Percentiles rank a stretch among this genome's conserved stretches.
Evolutionary conservation across 2,329 filamentous ascomycete species (phyloP).

Genomic region (Cladosporium sp.): DNA sequence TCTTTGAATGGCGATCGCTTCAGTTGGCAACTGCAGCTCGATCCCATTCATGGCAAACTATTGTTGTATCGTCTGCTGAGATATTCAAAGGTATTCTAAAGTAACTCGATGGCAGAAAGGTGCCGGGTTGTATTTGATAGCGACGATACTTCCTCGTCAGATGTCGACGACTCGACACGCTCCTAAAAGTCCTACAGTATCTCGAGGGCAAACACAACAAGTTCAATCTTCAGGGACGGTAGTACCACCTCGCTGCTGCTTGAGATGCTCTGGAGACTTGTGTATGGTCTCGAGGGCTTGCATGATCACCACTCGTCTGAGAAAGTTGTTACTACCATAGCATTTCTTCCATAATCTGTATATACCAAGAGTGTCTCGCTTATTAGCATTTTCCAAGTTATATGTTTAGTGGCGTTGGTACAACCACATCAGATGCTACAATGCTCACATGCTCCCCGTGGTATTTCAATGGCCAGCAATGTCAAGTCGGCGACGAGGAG

Average conservation of each 20-base stretch:
- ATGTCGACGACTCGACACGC: too few species aligned
- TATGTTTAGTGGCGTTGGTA: neutral
- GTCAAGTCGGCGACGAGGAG: neutral
- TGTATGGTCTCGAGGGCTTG: neutral
- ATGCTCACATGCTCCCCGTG: neutral
- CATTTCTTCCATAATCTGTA: neutral
- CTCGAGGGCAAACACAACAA: too few species aligned
- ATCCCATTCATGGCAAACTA: neutral
- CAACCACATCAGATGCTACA: neutral
- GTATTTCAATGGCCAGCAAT: neutral
- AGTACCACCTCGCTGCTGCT: neutral
- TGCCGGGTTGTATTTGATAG: too few species aligned
- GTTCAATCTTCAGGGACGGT: neutral
- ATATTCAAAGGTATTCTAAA: too few species aligned
- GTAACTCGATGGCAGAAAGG: too few species aligned
- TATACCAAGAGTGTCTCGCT: neutral
- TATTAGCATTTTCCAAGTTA: neutral
- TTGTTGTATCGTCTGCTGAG: too few species aligned
- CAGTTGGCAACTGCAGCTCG: neutral
- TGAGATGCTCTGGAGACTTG: neutral
- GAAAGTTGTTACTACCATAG: neutral
- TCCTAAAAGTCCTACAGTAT: too few species aligned
- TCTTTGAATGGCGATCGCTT: neutral
- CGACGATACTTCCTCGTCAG: too few species aligned
- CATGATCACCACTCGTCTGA: neutral